Evolutionary conservation across 805 yeast genomes (phyloP), one percentile per base, ranked within the genome.

Genomic region (Candida ipomoeae): DNA sequence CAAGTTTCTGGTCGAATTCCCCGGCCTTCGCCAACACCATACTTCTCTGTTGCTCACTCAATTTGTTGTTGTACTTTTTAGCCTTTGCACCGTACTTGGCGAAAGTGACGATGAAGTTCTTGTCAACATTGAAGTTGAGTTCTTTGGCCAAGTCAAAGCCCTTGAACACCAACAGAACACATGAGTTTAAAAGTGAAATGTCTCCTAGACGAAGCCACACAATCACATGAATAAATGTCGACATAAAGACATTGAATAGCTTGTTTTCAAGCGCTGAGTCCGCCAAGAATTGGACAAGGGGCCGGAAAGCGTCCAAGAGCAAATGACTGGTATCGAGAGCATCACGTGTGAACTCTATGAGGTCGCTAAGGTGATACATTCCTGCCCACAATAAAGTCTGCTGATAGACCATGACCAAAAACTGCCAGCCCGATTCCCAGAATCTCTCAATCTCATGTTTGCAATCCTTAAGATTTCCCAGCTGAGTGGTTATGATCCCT

Each of bases 161-260:
- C 40, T 79, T 77, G 46, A 83, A 77, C 4, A 87, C 85, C 43
- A 89, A 70, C 21, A 77, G 75, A 5, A 88, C 91, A 72, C 96
- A 89, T 1, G 89, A 79, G 23, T 77, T 77, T 41, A 88, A 69
- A 42, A 92, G 71, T 2, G 89, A 86, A 6, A 80, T 73, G 65
- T 91, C 97, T 52, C 92, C 89, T 43, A 92, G 71, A 52, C 94
- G 76, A 29, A 92, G 73, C 95, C 97, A 87, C 37, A 82, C 84
- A 33, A 88, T 75, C 74, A 88, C 83, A 48, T 82, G 74, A 13
- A 76, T 76, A 52, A 91, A 80, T 0, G 94, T 81, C n/a, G 72
- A 68, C 62, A 87, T 73, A 33, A 87, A 76, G 23, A 75, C 75
- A 8, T 69, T 63, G 50, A 85, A 77, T n/a, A 86, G 53, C 3